Percentiles rank a stretch among this genome's conserved stretches.
These are phyloP conservation scores for Pythium plurisporium DNA, from an alignment of 352 stramenopile genomes.

Conservation along the genomic window DNA sequence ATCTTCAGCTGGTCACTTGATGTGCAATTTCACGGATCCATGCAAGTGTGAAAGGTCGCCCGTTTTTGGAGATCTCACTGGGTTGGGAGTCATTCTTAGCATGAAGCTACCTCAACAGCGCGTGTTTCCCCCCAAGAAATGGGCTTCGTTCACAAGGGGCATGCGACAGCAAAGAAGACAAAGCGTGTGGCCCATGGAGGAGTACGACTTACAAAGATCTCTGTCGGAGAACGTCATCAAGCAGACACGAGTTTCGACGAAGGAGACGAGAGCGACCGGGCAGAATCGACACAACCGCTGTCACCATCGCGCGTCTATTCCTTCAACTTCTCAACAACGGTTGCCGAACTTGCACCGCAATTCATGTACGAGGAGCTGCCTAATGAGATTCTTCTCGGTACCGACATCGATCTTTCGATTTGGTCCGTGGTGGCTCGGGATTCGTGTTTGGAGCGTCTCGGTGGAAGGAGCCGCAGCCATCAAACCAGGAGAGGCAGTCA, in stretches of 20 bases:
- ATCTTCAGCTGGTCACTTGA: neutral
- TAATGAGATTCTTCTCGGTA: conserved; percentile 50
- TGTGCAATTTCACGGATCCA: neutral
- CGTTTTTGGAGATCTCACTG: neutral
- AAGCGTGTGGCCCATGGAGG: conserved; percentile 38
- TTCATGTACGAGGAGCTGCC: conserved; percentile 65
- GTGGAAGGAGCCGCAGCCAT: conserved; percentile 2
- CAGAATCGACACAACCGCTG: too few species aligned
- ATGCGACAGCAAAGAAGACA: neutral
- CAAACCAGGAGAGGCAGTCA: too few species aligned
- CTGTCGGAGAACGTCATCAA: neutral
- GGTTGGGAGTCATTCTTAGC: conserved; percentile 4
- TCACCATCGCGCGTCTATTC: neutral
- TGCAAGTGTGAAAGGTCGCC: too few species aligned
- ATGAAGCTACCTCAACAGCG: neutral
- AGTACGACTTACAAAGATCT: conserved; percentile 44
- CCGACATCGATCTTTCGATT: conserved; percentile 49
- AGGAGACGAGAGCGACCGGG: neutral
- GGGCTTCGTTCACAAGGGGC: conserved; percentile 6
- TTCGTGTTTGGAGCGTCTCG: conserved; percentile 45
- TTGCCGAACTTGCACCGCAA: conserved; percentile 34
- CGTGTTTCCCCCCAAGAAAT: neutral
- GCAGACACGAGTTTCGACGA: too few species aligned
- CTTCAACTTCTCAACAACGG: too few species aligned
- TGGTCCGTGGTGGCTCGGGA: conserved; percentile 70